These are phyloP conservation scores for Leptomonas pyrrhocoris DNA, from an alignment of 208 protist genomes.

Conservation along the genomic window DNA sequence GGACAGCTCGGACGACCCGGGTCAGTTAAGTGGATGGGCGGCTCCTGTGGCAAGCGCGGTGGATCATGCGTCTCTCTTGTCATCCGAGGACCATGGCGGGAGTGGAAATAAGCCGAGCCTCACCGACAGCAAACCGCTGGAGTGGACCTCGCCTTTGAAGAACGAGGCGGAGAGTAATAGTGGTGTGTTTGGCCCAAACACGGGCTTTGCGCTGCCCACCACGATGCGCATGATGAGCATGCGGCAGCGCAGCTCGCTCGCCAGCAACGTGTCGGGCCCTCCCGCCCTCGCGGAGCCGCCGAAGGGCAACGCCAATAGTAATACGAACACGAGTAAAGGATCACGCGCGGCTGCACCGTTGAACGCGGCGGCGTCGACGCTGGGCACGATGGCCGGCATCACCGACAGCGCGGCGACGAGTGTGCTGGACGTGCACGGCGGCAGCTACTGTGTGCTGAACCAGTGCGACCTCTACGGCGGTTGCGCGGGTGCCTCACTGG, in stretches of 20 bases:
- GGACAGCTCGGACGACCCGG: background rate
- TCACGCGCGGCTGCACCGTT: background rate
- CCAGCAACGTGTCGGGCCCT: background rate
- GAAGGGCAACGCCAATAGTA: background rate
- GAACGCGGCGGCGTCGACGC: background rate
- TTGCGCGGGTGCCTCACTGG: slow-evolving; percentile 25
- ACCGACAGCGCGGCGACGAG: slow-evolving; percentile 8
- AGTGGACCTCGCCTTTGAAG: background rate
- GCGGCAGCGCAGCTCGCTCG: background rate
- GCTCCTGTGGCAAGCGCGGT: background rate
- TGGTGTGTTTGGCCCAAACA: background rate
- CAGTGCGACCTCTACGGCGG: slow-evolving; percentile 52
- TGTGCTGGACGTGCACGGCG: slow-evolving; percentile 26
- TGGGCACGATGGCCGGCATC: slow-evolving; percentile 2
- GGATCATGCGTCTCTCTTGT: background rate
- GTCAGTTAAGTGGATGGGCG: slow-evolving; percentile 2
- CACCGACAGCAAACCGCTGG: background rate
- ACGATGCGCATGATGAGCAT: slow-evolving; percentile 11
- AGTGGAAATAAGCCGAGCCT: background rate
- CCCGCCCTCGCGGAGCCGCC: background rate
- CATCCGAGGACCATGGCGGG: background rate
- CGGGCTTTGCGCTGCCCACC: slow-evolving; percentile 13
- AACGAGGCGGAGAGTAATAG: background rate
- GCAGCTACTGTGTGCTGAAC: slow-evolving; percentile 15
- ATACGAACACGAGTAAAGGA: too few relatives aligned